Base-by-base conservation (phyloP, 768 basidiomycete genomes). In the Trametes meyenii region DNA sequence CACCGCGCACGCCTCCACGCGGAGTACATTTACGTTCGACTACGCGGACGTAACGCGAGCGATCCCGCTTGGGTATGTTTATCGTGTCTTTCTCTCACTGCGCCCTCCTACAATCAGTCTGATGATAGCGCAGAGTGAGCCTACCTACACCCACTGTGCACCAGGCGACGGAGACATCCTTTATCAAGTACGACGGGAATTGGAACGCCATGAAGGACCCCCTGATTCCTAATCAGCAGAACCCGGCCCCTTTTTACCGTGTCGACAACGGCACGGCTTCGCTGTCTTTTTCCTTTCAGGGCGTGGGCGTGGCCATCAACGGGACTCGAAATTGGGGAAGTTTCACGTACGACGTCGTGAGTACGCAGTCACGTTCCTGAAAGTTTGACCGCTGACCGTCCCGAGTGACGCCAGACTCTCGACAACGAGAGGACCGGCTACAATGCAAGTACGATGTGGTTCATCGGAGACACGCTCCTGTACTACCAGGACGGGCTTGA, bases 401-500 rank as follows among this genome's bases (percentile, higher is more conserved):
- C 29, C 82, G 8, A 4, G 4, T 13, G 14, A n/a, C 39, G 11
- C 13, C 10, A 86, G 60, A 78, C 66, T 21, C 81, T 84, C 1
- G 83, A 85, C 61, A 66, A 60, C 16, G 21, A 24, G 21, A 29
- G 38, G 4, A 76, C 78, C 40, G 70, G 58, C 4, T 74, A 85
- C 55, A 82, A 82, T 29, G 85, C 80, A 1, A 73, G 73, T 59
- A 84, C 89, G 3, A 62, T 61, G 55, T 74, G 71, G 72, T 52
- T 71, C 13, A 64, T 73, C 36, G 70, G 77, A 48, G 66, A 72
- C 50, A 74, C 84, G 16, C 75, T 89, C 3, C 76, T 93, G n/a
- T 92, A 85, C 69, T 87, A 81, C 62, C 78, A 83, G 29, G 83
- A 82, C 35, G 83, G 82, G n/a, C 78, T 93, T 36, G 77, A 89